Base-by-base conservation (phyloP, 2,329 filamentous ascomycete species). In the Alternaria solani region DNA sequence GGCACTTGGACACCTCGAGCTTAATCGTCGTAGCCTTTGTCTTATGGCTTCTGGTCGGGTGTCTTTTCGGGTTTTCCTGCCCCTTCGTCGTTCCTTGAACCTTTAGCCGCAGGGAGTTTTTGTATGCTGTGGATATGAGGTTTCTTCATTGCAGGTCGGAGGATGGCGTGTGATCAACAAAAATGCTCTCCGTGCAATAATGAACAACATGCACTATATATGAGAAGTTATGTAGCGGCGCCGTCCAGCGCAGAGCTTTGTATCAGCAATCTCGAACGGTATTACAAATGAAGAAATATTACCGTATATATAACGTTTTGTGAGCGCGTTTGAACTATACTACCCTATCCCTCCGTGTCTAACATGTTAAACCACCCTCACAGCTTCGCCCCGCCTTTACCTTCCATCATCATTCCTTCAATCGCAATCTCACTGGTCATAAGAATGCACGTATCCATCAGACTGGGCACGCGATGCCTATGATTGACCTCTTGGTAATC, bases 401-500 rank as follows among this genome's bases (percentile, higher is more conserved):
- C 56, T 41, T 42, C 51, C 2, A n/a, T 42, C 16, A 59, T 1
- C 48, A 66, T 2, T 61, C 67, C 68, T 51, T 67, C 65, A 20
- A 77, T 25, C 16, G 77, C 81, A 60, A 85, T 70, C 77, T 86
- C 84, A 51, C 80, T 85, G 54, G 84, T 86, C 70, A 82, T 85
- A 54, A 86, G 67, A 66, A 86, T 83, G 63, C 80, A 82, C 11
- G 84, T 86, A 77, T 86, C 84, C 57, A 72, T 78, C 73, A 86
- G 71, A 63, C 81, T 81, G 60, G 81, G 81, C 56, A 88, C 75
- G 28, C 87, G 77, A 68, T 82, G 78, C 69, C 77, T 82, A 52
- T 82, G 77, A 75, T 89, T 89, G 6, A 86, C 85, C 39, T 75
- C 80, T 77, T 88, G 86, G 72, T 88, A 88, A 67, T 88, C 86